These are phyloP conservation scores for Xanthoconium purpureum DNA, from an alignment of 768 basidiomycete genomes.

Conservation along the genomic window DNA sequence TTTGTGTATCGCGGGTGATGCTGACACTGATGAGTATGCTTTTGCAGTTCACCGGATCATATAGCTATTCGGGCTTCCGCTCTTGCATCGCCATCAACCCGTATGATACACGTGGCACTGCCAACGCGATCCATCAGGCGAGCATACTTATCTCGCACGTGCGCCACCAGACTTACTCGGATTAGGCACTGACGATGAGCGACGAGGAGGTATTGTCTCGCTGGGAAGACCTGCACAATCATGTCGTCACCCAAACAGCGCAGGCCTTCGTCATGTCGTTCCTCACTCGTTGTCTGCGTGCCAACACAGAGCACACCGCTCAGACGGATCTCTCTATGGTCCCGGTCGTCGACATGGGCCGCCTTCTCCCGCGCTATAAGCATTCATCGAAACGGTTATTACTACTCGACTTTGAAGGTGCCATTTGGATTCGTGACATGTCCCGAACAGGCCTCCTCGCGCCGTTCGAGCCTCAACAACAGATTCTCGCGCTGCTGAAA, in stretches of 20 bases:
- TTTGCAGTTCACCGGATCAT: constrained; percentile 76
- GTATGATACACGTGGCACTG: constrained; percentile 81
- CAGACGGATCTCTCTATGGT: constrained; percentile 32
- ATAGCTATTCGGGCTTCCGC: constrained; percentile 83
- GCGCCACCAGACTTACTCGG: constrained; percentile 1
- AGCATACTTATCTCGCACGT: neutral
- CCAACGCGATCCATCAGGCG: constrained; percentile 66
- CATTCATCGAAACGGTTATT: constrained; percentile 64
- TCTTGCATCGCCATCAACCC: constrained; percentile 86
- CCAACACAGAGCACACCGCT: constrained; percentile 61
- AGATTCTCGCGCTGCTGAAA: constrained; percentile 49
- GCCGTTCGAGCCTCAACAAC: constrained; percentile 39
- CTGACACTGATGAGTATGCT: neutral
- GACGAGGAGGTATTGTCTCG: constrained; percentile 68
- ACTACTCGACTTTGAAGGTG: constrained; percentile 76
- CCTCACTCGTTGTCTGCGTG: constrained; percentile 70
- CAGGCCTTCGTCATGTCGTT: constrained; percentile 80
- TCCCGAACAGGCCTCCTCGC: constrained; percentile 42
- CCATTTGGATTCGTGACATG: constrained; percentile 67
- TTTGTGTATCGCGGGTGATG: neutral
- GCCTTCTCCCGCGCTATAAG: constrained; percentile 65
- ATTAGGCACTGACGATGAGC: constrained; percentile 68
- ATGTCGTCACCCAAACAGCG: constrained; percentile 83
- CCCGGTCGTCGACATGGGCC: constrained; percentile 41
- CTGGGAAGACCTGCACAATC: constrained; percentile 85